Percentiles rank a stretch among this genome's conserved stretches.
phyloP scores from a whole-genome alignment of 176 grass and related monocot genomes.

The Zea luxurians region DNA sequence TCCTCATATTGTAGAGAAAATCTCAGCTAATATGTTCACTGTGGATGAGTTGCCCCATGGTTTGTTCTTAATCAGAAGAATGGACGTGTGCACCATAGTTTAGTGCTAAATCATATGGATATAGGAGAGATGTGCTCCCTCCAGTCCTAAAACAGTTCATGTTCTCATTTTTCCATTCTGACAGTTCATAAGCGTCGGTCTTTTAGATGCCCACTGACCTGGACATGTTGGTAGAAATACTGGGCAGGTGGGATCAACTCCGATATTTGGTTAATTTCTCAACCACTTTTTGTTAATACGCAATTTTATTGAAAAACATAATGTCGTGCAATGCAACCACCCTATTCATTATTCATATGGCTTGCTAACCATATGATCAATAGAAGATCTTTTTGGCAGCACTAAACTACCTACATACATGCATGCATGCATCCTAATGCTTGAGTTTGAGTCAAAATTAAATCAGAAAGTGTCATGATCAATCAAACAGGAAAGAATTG shows the following conservation, averaged over 20 bases:
- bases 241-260: not conserved
- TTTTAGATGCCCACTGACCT: not conserved
- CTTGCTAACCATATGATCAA: not conserved
- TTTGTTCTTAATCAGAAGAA: constrained; percentile 1
- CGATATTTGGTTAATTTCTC: constrained; percentile 1
- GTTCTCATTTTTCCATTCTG: too few species aligned
- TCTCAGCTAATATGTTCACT: too few species aligned
- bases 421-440: not conserved
- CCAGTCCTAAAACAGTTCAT: too few species aligned
- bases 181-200: not conserved
- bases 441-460: not conserved
- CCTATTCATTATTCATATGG: too few species aligned
- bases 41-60: not conserved
- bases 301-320: not conserved
- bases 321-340: not conserved
- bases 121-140: too few species aligned
- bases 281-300: not conserved
- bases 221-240: not conserved
- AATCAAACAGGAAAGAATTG: not conserved
- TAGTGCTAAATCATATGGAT: too few species aligned
- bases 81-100: constrained; percentile 20
- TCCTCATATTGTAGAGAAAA: too few species aligned
- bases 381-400: not conserved
- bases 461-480: constrained; percentile 7
- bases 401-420: not conserved